Evolutionary conservation across 2,329 filamentous ascomycete genomes (phyloP), one percentile per base, ranked within the genome.

Genomic region (Cyanodermella asteris): DNA sequence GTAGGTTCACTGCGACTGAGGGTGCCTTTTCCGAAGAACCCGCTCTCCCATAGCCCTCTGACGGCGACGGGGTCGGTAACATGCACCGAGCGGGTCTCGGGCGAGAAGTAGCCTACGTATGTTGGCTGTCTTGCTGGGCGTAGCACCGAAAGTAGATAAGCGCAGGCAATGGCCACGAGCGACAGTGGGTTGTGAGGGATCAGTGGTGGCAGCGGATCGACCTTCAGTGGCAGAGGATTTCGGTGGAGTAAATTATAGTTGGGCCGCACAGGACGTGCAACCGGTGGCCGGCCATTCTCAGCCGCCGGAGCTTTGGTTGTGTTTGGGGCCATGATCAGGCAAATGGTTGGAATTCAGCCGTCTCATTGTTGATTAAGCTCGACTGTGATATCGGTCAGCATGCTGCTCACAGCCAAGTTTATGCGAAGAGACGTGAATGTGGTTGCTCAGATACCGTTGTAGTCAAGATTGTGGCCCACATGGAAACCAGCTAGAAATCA

Each of bases 1-100:
- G 71, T 87, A 3, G 84, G 84, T 46, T 97, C 84, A 56, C 82
- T 93, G 38, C 90, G 69, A 53, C 82, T 93, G 30, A 94, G 55
- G 38, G 59, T 84, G 22, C 87, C 87, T 48, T 93, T 93, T 23
- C 90, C 90, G 48, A 84, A 97, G 50, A 97, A 97, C 5, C 87
- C 87, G 53, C 90, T 78, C 48, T 91, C 77, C 87, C 90, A 97
- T 13, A 97, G 50, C 2, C 72, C 78, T 27, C 74, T 62, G 33
- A 90, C 72, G 4, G 78, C 72, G 28, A 60, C 58, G 14, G 68
- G 56, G 44, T 93, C 73, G 11, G 68, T 78, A 28, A 97, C 61
- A 43, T 91, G 78, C 10, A 97, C 64, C 1, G 81, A 87, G 16
- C 72, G 67, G 4, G 80, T 90, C 28, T 72, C 65, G 2, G 64